Evolutionary conservation across 2,329 filamentous ascomycete species (phyloP).

Genomic region (Paramyrothecium sp.): DNA sequence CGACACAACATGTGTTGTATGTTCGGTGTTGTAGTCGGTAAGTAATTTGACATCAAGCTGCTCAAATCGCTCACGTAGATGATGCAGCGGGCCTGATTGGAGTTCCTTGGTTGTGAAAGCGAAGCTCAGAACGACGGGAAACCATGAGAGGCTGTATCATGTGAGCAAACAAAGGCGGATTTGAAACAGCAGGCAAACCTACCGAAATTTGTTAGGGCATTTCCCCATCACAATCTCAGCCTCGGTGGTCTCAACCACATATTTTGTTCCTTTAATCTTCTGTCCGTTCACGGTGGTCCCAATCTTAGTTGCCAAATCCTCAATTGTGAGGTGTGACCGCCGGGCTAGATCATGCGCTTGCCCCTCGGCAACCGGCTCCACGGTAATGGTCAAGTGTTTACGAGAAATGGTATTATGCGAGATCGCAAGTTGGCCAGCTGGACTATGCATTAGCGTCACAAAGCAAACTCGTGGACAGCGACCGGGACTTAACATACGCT

Average conservation of each 20-base stretch:
- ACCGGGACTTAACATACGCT: slow-evolving; percentile 44
- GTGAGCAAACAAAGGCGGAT: slow-evolving; percentile 7
- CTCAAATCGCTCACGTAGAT: slow-evolving; percentile 67
- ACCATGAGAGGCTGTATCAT: slow-evolving; percentile 69
- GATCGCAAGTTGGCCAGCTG: slow-evolving; percentile 68
- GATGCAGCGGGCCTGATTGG: slow-evolving; percentile 62
- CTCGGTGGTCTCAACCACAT: slow-evolving; percentile 44
- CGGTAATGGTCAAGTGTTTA: slow-evolving; percentile 78
- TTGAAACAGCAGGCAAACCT: slow-evolving; percentile 11
- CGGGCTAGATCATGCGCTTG: slow-evolving; percentile 64
- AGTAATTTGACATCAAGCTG: slow-evolving; percentile 86
- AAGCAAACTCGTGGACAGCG: background rate
- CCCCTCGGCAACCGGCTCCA: slow-evolving; percentile 62
- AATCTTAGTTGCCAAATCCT: slow-evolving; percentile 79
- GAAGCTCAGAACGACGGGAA: slow-evolving; percentile 77
- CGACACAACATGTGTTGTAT: slow-evolving; percentile 85
- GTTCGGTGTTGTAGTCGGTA: slow-evolving; percentile 64
- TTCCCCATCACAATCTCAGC: slow-evolving; percentile 72
- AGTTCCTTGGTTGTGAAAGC: slow-evolving; percentile 71
- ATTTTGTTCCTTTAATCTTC: slow-evolving; percentile 62
- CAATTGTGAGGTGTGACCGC: slow-evolving; percentile 69
- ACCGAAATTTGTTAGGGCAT: slow-evolving; percentile 64
- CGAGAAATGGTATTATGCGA: slow-evolving; percentile 82
- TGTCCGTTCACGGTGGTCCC: slow-evolving; percentile 78
- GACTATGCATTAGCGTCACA: slow-evolving; percentile 2